Evolutionary conservation across 768 basidiomycete species (phyloP).

Genomic region (Pleurotus platypus): DNA sequence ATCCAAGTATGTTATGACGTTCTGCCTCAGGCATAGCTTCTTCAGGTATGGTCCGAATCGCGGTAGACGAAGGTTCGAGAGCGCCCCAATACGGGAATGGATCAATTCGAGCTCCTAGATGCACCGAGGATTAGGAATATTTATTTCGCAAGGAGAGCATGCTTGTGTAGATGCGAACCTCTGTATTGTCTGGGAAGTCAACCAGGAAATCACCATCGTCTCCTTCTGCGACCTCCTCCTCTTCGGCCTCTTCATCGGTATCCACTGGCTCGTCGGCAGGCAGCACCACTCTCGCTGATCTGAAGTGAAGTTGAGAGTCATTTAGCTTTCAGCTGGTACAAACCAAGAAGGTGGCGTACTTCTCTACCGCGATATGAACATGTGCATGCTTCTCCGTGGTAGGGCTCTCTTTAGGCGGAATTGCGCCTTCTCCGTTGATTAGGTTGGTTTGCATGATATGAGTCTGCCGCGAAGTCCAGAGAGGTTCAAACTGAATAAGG

Average conservation of each 20-base stretch:
- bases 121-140: slow-evolving; percentile 4
- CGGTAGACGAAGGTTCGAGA: slow-evolving; percentile 62
- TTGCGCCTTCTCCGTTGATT: too few relatives aligned
- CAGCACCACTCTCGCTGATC: slow-evolving; percentile 15
- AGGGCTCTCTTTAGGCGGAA: too few relatives aligned
- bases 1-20: slow-evolving; percentile 70
- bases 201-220: slow-evolving; percentile 69
- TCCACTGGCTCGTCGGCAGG: slow-evolving; percentile 2
- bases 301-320: neutral
- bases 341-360: slow-evolving; percentile 2
- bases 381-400: neutral
- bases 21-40: slow-evolving; percentile 83
- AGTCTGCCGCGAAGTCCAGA: too few relatives aligned
- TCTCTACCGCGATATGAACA: neutral
- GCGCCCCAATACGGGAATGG: slow-evolving; percentile 71
- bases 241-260: slow-evolving; percentile 37
- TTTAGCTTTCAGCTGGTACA: slow-evolving; percentile 22
- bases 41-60: slow-evolving; percentile 71
- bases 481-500: too few relatives aligned
- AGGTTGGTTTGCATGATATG: too few relatives aligned
- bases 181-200: slow-evolving; percentile 81
- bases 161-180: slow-evolving; percentile 43
- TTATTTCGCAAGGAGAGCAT: neutral
- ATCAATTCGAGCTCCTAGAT: slow-evolving; percentile 82
- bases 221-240: slow-evolving; percentile 35